These are phyloP conservation scores for Boechera retrofracta DNA, from an alignment of 345 rosid genomes.

Conservation along the genomic window DNA sequence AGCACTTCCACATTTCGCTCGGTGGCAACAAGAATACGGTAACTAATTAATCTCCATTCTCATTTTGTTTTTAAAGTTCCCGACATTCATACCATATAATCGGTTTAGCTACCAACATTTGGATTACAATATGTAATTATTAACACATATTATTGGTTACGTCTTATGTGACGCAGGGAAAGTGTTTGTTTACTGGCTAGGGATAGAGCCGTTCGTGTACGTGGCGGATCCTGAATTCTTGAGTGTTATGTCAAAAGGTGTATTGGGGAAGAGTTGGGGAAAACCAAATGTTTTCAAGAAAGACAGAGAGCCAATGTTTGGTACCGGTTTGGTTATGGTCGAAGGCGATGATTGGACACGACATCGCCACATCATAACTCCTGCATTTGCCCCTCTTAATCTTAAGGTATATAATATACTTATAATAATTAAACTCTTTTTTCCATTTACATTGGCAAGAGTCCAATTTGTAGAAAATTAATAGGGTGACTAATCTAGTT, in stretches of 20 bases:
- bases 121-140: neutral
- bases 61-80: neutral
- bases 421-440: neutral
- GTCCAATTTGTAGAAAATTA: slow-evolving; percentile 29
- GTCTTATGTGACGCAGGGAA: slow-evolving; percentile 61
- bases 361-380: slow-evolving; percentile 87
- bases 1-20: slow-evolving; percentile 78
- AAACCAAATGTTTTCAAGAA: slow-evolving; percentile 80
- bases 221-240: slow-evolving; percentile 92
- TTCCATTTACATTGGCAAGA: slow-evolving; percentile 14
- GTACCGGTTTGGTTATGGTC: slow-evolving; percentile 81
- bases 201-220: slow-evolving; percentile 89
- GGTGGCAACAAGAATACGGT: slow-evolving; percentile 84
- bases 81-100: neutral
- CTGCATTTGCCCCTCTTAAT: slow-evolving; percentile 81
- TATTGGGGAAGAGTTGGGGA: slow-evolving; percentile 95
- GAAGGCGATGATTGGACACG: slow-evolving; percentile 95
- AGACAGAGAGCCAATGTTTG: slow-evolving; percentile 94
- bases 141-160: slow-evolving; percentile 10
- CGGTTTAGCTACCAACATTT: slow-evolving; percentile 5
- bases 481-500: slow-evolving; percentile 37
- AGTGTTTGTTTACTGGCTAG: slow-evolving; percentile 91
- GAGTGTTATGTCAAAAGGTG: slow-evolving; percentile 71
- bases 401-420: slow-evolving; percentile 59
- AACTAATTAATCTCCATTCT: neutral